Percentiles rank a stretch among this genome's conserved stretches.
Conservation (phyloP, 2,329 filamentous ascomycete genomes). For the Exophiala sp. region DNA sequence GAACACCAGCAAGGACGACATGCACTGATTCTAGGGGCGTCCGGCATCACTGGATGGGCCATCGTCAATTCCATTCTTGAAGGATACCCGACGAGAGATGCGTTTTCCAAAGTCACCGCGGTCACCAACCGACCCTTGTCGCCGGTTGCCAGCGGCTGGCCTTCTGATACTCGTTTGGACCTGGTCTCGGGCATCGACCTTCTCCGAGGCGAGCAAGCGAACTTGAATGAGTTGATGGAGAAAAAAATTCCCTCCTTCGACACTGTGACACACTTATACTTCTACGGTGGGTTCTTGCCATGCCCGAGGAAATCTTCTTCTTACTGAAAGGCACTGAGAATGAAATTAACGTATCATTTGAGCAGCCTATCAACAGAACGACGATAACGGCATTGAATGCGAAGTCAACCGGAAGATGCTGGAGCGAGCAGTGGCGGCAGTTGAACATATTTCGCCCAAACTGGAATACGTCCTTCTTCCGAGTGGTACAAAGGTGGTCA, state of each 20-base stretch:
- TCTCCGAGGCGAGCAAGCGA: conserved; percentile 13
- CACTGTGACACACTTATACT: conserved; percentile 41
- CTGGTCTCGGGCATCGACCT: conserved; percentile 42
- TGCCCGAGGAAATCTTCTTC: too few relatives aligned
- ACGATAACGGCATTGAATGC: conserved; percentile 27
- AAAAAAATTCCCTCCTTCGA: conserved; percentile 35
- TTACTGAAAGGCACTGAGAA: too few relatives aligned
- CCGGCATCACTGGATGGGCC: conserved; percentile 44
- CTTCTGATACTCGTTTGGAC: conserved; percentile 34
- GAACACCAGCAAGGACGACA: conserved; percentile 18
- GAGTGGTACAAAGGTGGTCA: conserved; percentile 35
- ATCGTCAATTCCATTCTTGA: conserved; percentile 39
- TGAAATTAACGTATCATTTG: background rate
- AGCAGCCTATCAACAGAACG: conserved; percentile 24
- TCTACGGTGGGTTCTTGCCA: conserved; percentile 11
- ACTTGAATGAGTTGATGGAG: conserved; percentile 31
- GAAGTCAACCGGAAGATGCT: conserved; percentile 38
- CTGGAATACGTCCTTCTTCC: conserved; percentile 35
- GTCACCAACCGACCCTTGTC: conserved; percentile 41
- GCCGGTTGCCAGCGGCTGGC: conserved; percentile 36
- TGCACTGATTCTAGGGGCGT: conserved; percentile 43
- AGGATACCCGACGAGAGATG: conserved; percentile 34
- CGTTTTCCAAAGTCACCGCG: conserved; percentile 39
- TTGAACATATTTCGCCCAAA: conserved; percentile 30
- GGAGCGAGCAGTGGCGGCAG: conserved; percentile 36